phyloP scores from a whole-genome alignment of 148 eudicot species.

The Rhododendron kiyosumense region DNA sequence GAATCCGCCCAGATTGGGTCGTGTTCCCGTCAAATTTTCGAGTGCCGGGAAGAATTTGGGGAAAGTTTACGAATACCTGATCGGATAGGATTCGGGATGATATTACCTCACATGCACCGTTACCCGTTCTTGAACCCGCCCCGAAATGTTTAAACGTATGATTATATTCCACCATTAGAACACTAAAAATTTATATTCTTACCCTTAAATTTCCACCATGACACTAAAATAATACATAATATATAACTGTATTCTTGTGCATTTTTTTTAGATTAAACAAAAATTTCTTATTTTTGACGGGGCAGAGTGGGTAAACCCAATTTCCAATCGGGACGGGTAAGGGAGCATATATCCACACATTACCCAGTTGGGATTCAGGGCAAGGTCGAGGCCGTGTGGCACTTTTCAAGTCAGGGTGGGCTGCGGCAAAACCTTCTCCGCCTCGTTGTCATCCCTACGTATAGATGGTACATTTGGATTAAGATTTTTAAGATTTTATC shows the following conservation, averaged over 20 bases:
- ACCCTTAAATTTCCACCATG: neutral
- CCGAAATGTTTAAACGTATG: no score
- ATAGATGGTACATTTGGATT: neutral
- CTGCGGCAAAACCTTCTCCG: no score
- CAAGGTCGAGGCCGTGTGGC: no score
- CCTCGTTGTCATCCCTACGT: no score
- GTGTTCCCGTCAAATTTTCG: no score
- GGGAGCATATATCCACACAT: neutral
- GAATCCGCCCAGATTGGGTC: neutral
- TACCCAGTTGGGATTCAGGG: no score
- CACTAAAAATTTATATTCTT: neutral
- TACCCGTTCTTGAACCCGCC: no score
- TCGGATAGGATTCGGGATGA: neutral
- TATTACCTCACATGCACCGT: no score
- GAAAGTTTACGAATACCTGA: neutral
- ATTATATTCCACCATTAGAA: no score
- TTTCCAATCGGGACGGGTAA: neutral
- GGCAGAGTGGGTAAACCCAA: neutral
- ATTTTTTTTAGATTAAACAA: no score
- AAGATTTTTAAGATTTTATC: neutral
- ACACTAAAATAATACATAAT: neutral
- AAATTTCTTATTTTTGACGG: neutral
- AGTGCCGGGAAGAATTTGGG: neutral
- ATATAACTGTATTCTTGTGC: no score
- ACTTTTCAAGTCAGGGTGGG: no score